These are phyloP conservation scores for Candida hungchunana DNA, from an alignment of 805 yeast species.

Conservation along the genomic window DNA sequence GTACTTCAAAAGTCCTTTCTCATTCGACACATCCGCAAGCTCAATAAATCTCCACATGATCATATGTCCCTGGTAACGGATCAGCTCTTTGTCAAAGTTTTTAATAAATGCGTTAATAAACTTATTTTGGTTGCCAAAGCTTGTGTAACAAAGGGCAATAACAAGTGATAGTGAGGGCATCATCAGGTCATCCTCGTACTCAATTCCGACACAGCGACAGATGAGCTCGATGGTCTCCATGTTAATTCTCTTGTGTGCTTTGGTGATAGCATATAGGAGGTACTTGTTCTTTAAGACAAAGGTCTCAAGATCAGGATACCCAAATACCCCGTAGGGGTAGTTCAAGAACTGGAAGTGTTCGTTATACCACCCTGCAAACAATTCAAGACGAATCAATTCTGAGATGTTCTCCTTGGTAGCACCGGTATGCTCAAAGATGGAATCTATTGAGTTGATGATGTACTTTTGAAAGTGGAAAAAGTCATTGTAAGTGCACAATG, in stretches of 20 bases:
- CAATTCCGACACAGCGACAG: background rate
- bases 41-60: slow-evolving; percentile 35
- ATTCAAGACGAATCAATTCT: slow-evolving; percentile 11
- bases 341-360: slow-evolving; percentile 3
- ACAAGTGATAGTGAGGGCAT: slow-evolving; percentile 34
- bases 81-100: slow-evolving; percentile 17
- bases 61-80: slow-evolving; percentile 26
- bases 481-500: slow-evolving; percentile 3
- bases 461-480: slow-evolving; percentile 23
- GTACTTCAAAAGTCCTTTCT: slow-evolving; percentile 16
- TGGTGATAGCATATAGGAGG: slow-evolving; percentile 37
- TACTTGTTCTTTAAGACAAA: slow-evolving; percentile 27
- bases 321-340: slow-evolving; percentile 14
- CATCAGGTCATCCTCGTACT: slow-evolving; percentile 22
- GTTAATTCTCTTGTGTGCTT: slow-evolving; percentile 19
- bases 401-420: slow-evolving; percentile 1
- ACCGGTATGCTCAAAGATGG: background rate
- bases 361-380: slow-evolving; percentile 11
- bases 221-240: slow-evolving; percentile 1
- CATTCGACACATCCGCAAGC: slow-evolving; percentile 37
- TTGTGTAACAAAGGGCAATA: slow-evolving; percentile 41
- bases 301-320: slow-evolving; percentile 1
- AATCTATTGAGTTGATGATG: slow-evolving; percentile 5
- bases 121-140: slow-evolving; percentile 34
- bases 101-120: slow-evolving; percentile 24